A percentile compares a stretch with the other conserved stretches of the same genome.
Evolutionary conservation across 129 eudicot genomes (phyloP).

Genomic region (Solidago caesia): DNA sequence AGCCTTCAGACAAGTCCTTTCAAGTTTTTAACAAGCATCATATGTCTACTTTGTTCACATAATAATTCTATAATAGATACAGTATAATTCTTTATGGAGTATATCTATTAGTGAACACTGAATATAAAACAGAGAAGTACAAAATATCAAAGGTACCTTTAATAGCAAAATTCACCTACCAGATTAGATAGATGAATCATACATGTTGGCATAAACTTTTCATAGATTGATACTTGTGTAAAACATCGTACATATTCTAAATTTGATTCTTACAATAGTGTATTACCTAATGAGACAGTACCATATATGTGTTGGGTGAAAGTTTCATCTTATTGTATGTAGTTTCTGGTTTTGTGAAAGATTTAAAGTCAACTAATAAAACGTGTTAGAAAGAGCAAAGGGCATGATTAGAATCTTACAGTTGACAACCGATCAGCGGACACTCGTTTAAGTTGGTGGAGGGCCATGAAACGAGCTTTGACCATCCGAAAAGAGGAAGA

Average conservation of each 20-base stretch:
- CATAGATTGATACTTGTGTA: conserved; percentile 5
- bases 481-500: conserved; percentile 28
- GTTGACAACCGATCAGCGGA: conserved; percentile 13
- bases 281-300: background rate
- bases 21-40: background rate
- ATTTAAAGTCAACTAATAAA: background rate
- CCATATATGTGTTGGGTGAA: background rate
- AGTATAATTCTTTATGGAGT: no score
- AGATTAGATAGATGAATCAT: conserved; percentile 6
- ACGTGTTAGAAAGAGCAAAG: background rate
- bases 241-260: background rate
- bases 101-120: background rate
- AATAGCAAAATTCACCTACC: background rate
- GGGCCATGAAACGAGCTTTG: conserved; percentile 34
- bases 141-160: background rate
- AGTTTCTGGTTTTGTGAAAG: background rate
- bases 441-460: conserved; percentile 37
- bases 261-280: conserved; percentile 6
- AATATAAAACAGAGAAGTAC: background rate
- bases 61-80: no score
- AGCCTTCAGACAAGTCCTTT: background rate
- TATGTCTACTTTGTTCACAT: background rate
- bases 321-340: conserved; percentile 20
- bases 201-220: background rate
- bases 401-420: conserved; percentile 21